Evolutionary conservation across 73 alveolate genomes (phyloP).

Genomic region (Breviolum minutum): DNA sequence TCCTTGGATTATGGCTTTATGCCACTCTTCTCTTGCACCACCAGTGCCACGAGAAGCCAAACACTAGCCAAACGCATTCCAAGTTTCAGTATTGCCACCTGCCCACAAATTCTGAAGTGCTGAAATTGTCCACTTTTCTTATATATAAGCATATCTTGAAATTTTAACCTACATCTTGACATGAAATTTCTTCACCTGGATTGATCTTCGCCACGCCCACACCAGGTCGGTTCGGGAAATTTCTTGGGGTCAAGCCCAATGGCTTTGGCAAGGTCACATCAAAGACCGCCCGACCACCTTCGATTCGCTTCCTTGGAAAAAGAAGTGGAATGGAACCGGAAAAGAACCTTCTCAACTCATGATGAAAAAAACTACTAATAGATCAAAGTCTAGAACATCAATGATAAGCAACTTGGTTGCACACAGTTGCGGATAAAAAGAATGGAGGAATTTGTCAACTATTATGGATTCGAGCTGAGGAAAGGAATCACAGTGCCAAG

Average conservation of each 20-base stretch:
- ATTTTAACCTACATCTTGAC: neutral
- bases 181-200: constrained; percentile 25
- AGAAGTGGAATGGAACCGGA: neutral
- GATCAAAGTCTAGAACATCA: too few species aligned
- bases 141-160: neutral
- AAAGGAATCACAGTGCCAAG: too few species aligned
- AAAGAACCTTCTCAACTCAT: too few species aligned
- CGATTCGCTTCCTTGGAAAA: constrained; percentile 63
- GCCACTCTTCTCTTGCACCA: neutral
- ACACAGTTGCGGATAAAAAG: too few species aligned
- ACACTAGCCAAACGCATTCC: neutral
- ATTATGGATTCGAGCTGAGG: too few species aligned
- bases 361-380: too few species aligned
- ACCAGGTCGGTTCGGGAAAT: constrained; percentile 85
- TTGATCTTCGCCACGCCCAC: constrained; percentile 88
- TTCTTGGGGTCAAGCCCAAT: constrained; percentile 62
- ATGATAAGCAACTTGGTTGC: too few species aligned
- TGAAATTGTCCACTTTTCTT: too few species aligned
- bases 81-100: constrained; percentile 38
- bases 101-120: neutral
- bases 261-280: constrained; percentile 84
- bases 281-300: constrained; percentile 84
- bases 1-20: constrained; percentile 10
- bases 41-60: neutral
- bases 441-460: too few species aligned